Base-by-base conservation (phyloP, 495 filamentous ascomycete genomes). In the Wilcoxina mikolae region DNA sequence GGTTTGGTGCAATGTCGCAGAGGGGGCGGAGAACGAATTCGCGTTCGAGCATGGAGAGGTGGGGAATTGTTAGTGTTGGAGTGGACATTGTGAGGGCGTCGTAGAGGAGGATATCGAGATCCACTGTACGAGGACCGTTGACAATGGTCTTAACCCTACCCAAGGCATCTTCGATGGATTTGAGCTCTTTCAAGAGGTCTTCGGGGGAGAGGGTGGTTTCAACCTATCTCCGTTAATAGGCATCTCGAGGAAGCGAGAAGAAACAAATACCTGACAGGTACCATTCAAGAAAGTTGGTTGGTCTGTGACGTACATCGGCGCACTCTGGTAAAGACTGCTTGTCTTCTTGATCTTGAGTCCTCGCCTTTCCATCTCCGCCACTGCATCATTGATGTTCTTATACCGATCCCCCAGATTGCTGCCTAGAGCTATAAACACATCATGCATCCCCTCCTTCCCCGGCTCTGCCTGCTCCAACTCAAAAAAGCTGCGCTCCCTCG, bases 11-110 rank as follows among this genome's bases (percentile, higher is more conserved):
- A 27, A 66, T 62, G n/a, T 95, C 85, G 73, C 82, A 82, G 9
- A 98, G 76, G 18, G 91, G 91, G 1, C 81, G 78, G 2, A 98
- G 76, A 26, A 96, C 91, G 65, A 98, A 98, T 69, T 93, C 87
- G 42, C 91, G 77, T 68, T 98, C 91, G 2, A 82, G 69, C 75
- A 98, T 95, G 26, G 83, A 71, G 23, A 78, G 72, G 67, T 98
- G 91, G 38, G 91, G 91, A 44, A 98, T 79, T 48, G 74, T 82
- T 28, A 98, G 79, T 38, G 84, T 80, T 20, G 79, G 74, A 53
- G 83, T 75, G 46, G 78, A 67, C 45, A 93, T 64, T 2, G 69
- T 72, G 53, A 82, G 65, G 46, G 85, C 72, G 55, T 85, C 84
- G 60, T 95, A 95, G 3, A 96, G 74, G 3, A 98, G 73, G 53